Evolutionary conservation across 139 green algal genomes (phyloP), one percentile per base, ranked within the genome.

Genomic region (Protoeuglena noctilucae): DNA sequence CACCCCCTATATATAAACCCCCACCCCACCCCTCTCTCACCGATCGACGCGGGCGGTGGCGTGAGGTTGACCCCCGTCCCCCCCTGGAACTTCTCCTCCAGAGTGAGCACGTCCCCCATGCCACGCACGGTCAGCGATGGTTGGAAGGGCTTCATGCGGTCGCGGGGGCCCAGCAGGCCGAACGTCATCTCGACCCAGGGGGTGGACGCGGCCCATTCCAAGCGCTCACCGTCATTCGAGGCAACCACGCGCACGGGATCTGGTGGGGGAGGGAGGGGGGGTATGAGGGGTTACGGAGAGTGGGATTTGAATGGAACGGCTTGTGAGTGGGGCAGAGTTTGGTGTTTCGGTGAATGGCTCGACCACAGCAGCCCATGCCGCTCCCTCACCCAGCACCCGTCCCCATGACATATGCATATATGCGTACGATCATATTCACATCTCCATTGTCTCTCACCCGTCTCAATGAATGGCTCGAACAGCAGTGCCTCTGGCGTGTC

Each of bases 401-500:
- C n/a, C n/a, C n/a, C n/a, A n/a, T n/a, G n/a, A n/a, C n/a, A n/a
- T n/a, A n/a, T n/a, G n/a, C n/a, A n/a, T n/a, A n/a, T n/a, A n/a
- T n/a, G n/a, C n/a, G n/a, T n/a, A n/a, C n/a, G n/a, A n/a, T n/a
- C n/a, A n/a, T n/a, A n/a, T n/a, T n/a, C n/a, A n/a, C n/a, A n/a
- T n/a, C n/a, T n/a, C n/a, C n/a, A n/a, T n/a, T n/a, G 40, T 47
- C n/a, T n/a, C n/a, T n/a, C n/a, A n/a, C n/a, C n/a, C 14, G 66
- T 73, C 6, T 73, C 64, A 4, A 84, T 57, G 53, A 77, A 84
- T 0, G 76, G 76, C 58, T 84, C 76, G 3, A 80, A 58, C 16
- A 84, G 28, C 3, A 83, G 51, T 16, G 14, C 5, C 16, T 7
- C 30, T 0, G 60, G 52, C 17, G 62, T 2, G 19, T 47, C 17